Evolutionary conservation across 78 protist species (phyloP).

Genomic region (Speleostelium caveatum): DNA sequence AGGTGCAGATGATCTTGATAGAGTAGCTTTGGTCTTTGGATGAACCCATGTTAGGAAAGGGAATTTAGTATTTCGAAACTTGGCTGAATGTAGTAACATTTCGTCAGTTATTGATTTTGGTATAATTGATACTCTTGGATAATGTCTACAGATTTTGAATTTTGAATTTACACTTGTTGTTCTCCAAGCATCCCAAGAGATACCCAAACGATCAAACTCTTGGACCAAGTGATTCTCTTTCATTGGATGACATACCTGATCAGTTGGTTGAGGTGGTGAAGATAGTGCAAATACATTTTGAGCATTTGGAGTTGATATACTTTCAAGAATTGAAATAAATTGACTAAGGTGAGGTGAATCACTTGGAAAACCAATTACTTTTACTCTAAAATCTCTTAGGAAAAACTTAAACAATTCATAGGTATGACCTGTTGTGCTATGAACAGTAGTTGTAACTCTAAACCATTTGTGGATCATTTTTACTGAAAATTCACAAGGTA

Average conservation of each 20-base stretch:
- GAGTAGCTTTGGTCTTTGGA: too few relatives aligned
- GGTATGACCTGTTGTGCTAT: too few relatives aligned
- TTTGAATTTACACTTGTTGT: neutral
- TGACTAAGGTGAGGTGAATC: neutral
- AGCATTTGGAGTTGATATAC: neutral
- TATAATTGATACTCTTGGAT: neutral
- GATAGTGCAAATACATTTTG: neutral
- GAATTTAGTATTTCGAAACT: neutral
- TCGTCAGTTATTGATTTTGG: slow-evolving; percentile 1
- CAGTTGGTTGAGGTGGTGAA: slow-evolving; percentile 4
- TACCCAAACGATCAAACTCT: neutral
- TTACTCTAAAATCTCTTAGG: too few relatives aligned
- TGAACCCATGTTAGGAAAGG: too few relatives aligned
- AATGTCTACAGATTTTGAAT: neutral
- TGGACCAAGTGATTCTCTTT: neutral
- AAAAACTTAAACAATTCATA: too few relatives aligned
- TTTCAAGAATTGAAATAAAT: neutral
- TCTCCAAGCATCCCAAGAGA: neutral
- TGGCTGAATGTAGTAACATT: neutral
- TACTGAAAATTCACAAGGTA: neutral
- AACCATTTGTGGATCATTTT: slow-evolving; percentile 12
- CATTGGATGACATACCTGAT: neutral
- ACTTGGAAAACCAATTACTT: neutral
- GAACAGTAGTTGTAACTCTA: too few relatives aligned
- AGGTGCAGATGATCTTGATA: too few relatives aligned